A percentile compares a stretch with the other conserved stretches of the same genome.
Conservation (phyloP, 352 stramenopile genomes). For the Phytophthora kernoviae region DNA sequence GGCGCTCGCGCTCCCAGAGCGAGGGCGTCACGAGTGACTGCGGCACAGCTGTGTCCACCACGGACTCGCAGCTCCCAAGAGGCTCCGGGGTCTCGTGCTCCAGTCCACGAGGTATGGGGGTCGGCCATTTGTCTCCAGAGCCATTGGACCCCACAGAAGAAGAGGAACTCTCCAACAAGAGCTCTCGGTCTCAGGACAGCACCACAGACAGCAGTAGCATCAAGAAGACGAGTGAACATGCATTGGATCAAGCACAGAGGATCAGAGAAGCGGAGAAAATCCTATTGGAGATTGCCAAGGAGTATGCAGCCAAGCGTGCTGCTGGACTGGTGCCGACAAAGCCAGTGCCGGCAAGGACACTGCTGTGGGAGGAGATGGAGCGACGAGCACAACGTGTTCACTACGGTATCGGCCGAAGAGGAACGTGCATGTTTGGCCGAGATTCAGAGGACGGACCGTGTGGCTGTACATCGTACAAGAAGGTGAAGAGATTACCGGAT, state of each 20-base stretch:
- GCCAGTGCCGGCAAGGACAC: constrained; percentile 69
- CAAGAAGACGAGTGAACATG: constrained; percentile 5
- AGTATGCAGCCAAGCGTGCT: constrained; percentile 80
- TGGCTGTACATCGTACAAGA: constrained; percentile 66
- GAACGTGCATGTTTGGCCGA: constrained; percentile 72
- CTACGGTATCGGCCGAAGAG: constrained; percentile 41
- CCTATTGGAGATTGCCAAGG: constrained; percentile 74
- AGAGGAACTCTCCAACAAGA: constrained; percentile 23
- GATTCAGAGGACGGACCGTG: constrained; percentile 45
- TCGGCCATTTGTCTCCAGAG: constrained; percentile 5
- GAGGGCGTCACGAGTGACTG: constrained; percentile 42
- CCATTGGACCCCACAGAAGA: constrained; percentile 29
- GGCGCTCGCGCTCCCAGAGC: constrained; percentile 30
- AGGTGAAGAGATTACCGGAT: constrained; percentile 41
- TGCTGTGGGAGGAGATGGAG: constrained; percentile 85
- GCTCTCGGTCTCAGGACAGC: constrained; percentile 2
- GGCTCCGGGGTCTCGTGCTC: constrained; percentile 5
- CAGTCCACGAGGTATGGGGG: constrained; percentile 1
- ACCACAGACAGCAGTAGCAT: constrained; percentile 4
- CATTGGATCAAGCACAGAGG: constrained; percentile 32
- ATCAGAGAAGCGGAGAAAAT: constrained; percentile 71
- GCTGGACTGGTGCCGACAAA: constrained; percentile 73
- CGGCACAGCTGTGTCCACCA: constrained; percentile 29
- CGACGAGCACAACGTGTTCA: constrained; percentile 41
- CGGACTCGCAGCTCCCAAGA: constrained; percentile 30